Conservation (phyloP, 305 asterid genomes). For the Nicotiana rustica region DNA sequence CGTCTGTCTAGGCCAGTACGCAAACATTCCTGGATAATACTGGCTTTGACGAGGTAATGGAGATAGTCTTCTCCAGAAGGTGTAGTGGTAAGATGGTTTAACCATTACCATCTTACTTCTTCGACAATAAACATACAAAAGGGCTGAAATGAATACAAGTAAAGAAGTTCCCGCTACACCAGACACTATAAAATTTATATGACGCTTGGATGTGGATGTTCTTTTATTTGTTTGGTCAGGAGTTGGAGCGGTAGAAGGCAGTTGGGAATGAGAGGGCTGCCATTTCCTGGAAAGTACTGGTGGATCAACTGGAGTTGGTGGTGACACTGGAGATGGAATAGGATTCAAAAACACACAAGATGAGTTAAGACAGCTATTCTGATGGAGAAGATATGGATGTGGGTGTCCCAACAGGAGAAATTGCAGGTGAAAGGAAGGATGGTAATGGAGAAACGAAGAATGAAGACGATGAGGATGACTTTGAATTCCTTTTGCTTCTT, state of each 20-base stretch:
- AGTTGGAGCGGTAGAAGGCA: constrained; percentile 38
- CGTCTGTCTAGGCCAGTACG: neutral
- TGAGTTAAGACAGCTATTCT: constrained; percentile 42
- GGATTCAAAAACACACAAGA: neutral
- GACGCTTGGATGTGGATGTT: constrained; percentile 31
- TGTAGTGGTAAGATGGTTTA: too few species aligned
- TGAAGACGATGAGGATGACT: constrained; percentile 23
- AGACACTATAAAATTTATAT: constrained; percentile 36
- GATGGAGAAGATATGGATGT: constrained; percentile 36
- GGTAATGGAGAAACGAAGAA: constrained; percentile 27
- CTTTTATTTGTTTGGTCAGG: constrained; percentile 24
- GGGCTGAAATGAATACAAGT: constrained; percentile 37
- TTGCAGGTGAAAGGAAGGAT: neutral
- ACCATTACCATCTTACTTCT: constrained; percentile 31
- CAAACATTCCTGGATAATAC: neutral
- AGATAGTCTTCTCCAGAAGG: neutral
- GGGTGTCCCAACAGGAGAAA: constrained; percentile 38
- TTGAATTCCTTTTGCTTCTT: constrained; percentile 23
- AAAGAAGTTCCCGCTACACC: constrained; percentile 44
- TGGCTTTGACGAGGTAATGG: neutral
- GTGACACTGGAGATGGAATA: constrained; percentile 36
- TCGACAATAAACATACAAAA: constrained; percentile 35
- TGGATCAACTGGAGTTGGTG: constrained; percentile 38
- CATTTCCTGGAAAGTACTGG: constrained; percentile 19
- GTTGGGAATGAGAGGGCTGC: constrained; percentile 33